Evolutionary conservation across 306 rosid species (phyloP).

Genomic region (Macrotyloma uniflorum): DNA sequence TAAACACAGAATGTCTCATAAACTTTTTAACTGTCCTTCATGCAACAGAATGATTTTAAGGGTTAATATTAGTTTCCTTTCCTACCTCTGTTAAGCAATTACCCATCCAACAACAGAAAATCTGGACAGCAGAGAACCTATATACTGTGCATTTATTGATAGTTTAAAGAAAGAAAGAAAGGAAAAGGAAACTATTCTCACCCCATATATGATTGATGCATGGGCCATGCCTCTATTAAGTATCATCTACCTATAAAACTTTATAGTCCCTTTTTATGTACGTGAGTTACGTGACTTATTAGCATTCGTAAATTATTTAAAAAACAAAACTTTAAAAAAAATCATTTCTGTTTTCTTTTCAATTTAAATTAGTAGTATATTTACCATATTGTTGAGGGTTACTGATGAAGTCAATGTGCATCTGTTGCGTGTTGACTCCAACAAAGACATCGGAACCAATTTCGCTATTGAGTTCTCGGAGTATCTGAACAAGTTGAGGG

Average conservation of each 20-base stretch:
- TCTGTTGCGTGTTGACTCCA: conserved; percentile 57
- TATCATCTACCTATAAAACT: background rate
- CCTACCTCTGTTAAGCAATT: background rate
- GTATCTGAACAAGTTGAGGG: conserved; percentile 63
- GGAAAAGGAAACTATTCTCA: background rate
- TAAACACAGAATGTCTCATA: no score
- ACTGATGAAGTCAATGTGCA: conserved; percentile 46
- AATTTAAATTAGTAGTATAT: background rate
- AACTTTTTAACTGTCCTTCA: background rate
- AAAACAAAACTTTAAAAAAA: no score
- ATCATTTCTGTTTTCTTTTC: no score
- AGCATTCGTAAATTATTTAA: no score
- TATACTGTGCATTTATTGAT: background rate
- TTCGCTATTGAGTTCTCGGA: conserved; percentile 50
- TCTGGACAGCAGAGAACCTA: background rate
- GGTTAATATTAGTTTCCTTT: background rate
- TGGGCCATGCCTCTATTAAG: background rate
- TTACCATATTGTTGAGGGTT: conserved; percentile 64
- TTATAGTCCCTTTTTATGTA: background rate
- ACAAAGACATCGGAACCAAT: conserved; percentile 62
- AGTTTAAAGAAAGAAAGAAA: background rate
- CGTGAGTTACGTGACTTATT: background rate
- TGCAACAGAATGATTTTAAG: background rate
- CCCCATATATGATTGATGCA: background rate
- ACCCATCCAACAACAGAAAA: no score